Conservation (phyloP, 768 basidiomycete species). For the Candolleomyces efflorescens region DNA sequence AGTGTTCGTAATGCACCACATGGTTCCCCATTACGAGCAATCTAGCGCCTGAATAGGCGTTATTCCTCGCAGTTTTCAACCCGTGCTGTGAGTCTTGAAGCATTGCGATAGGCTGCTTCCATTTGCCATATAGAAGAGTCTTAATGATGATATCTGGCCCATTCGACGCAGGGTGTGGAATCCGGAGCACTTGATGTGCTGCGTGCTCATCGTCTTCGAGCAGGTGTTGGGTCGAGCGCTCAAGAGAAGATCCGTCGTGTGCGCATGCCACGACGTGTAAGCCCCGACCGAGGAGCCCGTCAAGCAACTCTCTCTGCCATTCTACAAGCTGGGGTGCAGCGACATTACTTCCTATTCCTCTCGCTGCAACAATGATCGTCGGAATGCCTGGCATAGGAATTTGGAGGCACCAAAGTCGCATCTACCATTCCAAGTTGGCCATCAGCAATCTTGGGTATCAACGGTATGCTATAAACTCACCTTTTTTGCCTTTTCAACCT, state of each 20-base stretch:
- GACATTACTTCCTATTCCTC: constrained; percentile 20
- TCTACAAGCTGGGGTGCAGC: constrained; percentile 15
- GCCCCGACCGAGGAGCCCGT: constrained; percentile 20
- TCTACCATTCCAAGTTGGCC: too few relatives aligned
- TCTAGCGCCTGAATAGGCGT: background rate
- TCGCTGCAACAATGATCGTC: constrained; percentile 30
- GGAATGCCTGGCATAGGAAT: constrained; percentile 28
- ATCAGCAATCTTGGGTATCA: too few relatives aligned
- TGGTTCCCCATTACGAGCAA: constrained; percentile 20
- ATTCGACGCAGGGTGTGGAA: background rate
- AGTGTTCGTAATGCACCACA: constrained; percentile 12
- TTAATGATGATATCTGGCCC: constrained; percentile 8
- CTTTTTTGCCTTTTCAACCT: too few relatives aligned
- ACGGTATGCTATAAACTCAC: too few relatives aligned
- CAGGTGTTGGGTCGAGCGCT: too few relatives aligned
- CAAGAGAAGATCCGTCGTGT: too few relatives aligned
- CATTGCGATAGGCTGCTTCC: constrained; percentile 9
- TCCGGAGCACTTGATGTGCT: too few relatives aligned
- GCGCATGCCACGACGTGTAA: too few relatives aligned
- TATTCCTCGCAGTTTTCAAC: constrained; percentile 2
- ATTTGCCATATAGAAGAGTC: constrained; percentile 10
- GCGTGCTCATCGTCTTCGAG: too few relatives aligned
- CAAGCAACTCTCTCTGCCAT: constrained; percentile 12
- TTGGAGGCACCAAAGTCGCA: constrained; percentile 28
- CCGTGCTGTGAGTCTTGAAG: constrained; percentile 4